Base-by-base conservation (phyloP, 1,139 yeast species). In the Candida tropicalis region DNA sequence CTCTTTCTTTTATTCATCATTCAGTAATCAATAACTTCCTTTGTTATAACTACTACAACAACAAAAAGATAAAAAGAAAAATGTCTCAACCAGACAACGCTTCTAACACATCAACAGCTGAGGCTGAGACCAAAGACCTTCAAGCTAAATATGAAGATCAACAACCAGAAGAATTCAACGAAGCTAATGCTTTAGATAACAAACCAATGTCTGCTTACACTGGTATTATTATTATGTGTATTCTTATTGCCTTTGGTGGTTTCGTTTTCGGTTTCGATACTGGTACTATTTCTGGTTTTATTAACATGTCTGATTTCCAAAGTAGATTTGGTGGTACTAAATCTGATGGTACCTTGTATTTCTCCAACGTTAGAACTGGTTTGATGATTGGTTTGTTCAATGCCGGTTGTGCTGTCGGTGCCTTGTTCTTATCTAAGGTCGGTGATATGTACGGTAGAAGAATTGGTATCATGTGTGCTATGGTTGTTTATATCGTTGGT, bases 251-350 rank as follows among this genome's bases (percentile, higher is more conserved):
- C 3, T 74, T 81, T 49, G 84, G 87, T 35, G 91, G 90, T 3
- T 79, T 82, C 48, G 77, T 82, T 12, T 82, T 82, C 55, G 91
- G 91, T 26, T 84, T 81, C 70, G 91, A 84, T 64, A 81, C 86
- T 42, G 90, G 90, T 44, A 82, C 86, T 38, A 75, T 84, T 55
- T 86, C 88, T 35, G 88, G 88, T 26, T 70, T 83, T 45, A 73
- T 83, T 24, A 81, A 81, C 57, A 73, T 82, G 77, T 55, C 71
- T 7, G 72, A 79, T 39, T 84, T 81, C 60, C 61, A 64, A 49
- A 41, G 54, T 16, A 65, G 72, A 41, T 83, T 79, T 55, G 87
- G 82, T 44, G 65, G 68, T 43, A 38, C 42, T 23, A 51, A 61
- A 36, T 54, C 56, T 11, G 54, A 55, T 18, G 68, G 70, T 43